Percentiles rank a stretch among this genome's conserved stretches.
Conservation (phyloP, 345 rosid species). For the Sisymbrium irio region DNA sequence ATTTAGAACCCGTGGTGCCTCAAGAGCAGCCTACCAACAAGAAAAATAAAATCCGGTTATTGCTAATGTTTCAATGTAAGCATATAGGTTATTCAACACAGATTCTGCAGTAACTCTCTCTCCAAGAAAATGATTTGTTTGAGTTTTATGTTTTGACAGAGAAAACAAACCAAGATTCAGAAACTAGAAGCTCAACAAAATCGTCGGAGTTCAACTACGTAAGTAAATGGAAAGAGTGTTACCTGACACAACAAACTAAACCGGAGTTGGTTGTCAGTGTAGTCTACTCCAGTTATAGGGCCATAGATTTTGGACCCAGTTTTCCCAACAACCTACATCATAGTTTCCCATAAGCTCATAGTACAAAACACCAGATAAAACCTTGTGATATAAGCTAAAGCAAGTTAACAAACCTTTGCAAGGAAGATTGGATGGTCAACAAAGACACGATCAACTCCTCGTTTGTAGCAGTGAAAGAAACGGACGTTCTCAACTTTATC, state of each 20-base stretch:
- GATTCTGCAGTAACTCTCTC: neutral
- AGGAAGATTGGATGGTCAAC: constrained; percentile 92
- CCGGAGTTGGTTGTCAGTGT: constrained; percentile 79
- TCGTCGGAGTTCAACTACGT: neutral
- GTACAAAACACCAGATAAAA: constrained; percentile 1
- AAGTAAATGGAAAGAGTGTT: neutral
- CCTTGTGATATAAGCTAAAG: neutral
- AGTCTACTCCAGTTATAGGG: constrained; percentile 70
- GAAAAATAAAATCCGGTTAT: constrained; percentile 14
- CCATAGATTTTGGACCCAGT: constrained; percentile 91
- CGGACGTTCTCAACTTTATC: constrained; percentile 60
- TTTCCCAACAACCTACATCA: constrained; percentile 77
- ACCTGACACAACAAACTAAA: constrained; percentile 86
- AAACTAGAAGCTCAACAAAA: neutral
- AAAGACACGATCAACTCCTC: constrained; percentile 90
- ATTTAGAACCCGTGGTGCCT: constrained; percentile 81
- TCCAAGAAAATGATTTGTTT: neutral
- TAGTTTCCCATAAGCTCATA: constrained; percentile 3
- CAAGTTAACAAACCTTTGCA: constrained; percentile 54
- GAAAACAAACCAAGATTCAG: neutral
- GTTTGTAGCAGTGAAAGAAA: constrained; percentile 85
- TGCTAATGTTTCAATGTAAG: neutral
- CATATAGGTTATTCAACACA: neutral
- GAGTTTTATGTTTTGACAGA: neutral
- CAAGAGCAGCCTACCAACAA: constrained; percentile 76